These are phyloP conservation scores for Talaromyces sp. DNA, from an alignment of 2,329 filamentous ascomycete species.

Conservation along the genomic window DNA sequence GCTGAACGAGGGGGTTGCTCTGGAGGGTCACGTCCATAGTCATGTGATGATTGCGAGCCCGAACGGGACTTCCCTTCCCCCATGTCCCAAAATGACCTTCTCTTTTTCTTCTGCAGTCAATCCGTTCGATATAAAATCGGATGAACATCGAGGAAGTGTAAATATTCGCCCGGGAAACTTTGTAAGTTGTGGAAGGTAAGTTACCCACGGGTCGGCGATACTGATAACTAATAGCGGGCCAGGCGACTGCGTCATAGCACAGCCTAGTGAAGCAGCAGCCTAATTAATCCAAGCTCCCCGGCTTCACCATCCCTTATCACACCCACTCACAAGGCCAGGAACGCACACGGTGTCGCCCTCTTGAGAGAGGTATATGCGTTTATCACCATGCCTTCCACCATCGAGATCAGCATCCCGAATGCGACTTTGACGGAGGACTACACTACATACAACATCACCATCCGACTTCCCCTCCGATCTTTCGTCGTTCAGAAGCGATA, in stretches of 20 bases:
- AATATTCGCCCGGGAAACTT: not conserved
- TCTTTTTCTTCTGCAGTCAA: not conserved
- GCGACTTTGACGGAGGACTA: conserved; percentile 45
- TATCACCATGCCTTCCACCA: conserved; percentile 33
- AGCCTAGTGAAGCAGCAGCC: not conserved
- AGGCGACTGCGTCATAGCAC: not conserved
- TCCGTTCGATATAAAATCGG: not conserved
- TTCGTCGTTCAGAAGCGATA: conserved; percentile 59
- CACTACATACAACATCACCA: conserved; percentile 57
- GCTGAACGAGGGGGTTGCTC: not conserved
- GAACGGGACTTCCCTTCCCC: not conserved
- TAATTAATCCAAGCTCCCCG: not conserved
- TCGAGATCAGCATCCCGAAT: conserved; percentile 47
- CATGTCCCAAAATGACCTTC: not conserved
- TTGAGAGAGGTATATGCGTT: not conserved
- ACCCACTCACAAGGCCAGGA: not conserved
- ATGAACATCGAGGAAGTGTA: not conserved
- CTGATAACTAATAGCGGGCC: not conserved
- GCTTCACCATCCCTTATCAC: not conserved
- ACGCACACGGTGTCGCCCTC: not conserved
- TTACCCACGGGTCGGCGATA: not conserved
- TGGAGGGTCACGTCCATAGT: conserved; percentile 4
- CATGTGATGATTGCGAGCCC: conserved; percentile 6
- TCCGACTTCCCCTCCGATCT: conserved; percentile 57
- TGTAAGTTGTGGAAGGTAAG: not conserved